Base-by-base conservation (phyloP, 1,284 basidiomycete genomes). In the Lentinus polychrous region DNA sequence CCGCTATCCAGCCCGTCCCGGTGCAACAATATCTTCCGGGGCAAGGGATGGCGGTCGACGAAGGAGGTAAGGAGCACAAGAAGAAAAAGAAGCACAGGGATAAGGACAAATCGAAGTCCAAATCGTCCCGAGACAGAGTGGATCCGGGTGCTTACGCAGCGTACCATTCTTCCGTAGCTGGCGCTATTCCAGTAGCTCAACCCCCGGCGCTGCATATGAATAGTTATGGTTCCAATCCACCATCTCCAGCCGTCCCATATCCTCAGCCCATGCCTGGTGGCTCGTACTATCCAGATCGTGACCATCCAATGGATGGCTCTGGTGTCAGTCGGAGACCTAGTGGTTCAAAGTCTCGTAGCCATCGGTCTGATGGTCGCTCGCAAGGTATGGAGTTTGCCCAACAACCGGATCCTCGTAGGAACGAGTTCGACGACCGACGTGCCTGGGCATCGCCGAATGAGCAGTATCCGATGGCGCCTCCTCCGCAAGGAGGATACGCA, bases 81-180 rank as follows among this genome's bases (percentile, higher is more conserved):
- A 43, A 43, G 23, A 43, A 32, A 23, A 43, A 32, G 32, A 43
- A 43, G 23, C 17, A 24, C 40, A 43, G 27, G 42, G 32, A 43
- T 15, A 33, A 43, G n/a, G 24, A 27, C 8, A 33, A 43, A 32
- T 43, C n/a, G 4, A 43, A 31, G 27, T 17, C 39, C 3, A 40
- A 17, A 23, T 18, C 35, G 7, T 37, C 35, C 7, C 14, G 35
- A 18, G 35, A 34, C n/a, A 12, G 39, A 40, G 39, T 40, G 20
- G 17, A 40, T 12, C 12, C n/a, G n/a, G 20, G 20, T 12, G 20
- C 17, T 20, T 40, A 40, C 20, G 12, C 3, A 15, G 22, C 39
- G 8, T 40, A 40, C 39, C 17, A 15, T 12, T 40, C 39, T 3
- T 6, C 39, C 7, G 39, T 6, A 12, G 10, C 39, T 22, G 22